Conservation (phyloP, 345 rosid genomes). For the Brassica incana region DNA sequence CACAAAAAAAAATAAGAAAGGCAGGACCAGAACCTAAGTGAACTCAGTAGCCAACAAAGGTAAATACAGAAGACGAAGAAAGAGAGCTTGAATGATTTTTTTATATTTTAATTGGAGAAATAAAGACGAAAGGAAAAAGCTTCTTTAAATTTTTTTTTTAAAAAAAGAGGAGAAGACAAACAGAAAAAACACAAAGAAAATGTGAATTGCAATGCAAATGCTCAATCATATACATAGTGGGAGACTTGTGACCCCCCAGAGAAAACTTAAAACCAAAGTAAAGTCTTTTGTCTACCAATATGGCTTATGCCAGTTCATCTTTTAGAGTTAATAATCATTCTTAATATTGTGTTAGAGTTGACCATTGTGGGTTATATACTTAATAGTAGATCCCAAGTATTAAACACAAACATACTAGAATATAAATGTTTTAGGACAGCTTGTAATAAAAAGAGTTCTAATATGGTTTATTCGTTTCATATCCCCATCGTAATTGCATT, state of each 20-base stretch:
- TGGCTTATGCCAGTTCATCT: background rate
- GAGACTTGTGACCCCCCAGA: slow-evolving; percentile 19
- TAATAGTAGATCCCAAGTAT: slow-evolving; percentile 15
- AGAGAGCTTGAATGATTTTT: background rate
- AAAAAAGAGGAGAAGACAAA: background rate
- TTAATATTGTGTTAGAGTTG: background rate
- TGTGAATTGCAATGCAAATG: slow-evolving; percentile 15
- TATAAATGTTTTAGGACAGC: background rate
- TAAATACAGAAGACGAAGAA: background rate
- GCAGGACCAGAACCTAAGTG: slow-evolving; percentile 23
- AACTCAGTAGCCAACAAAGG: background rate
- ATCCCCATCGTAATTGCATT: slow-evolving; percentile 10
- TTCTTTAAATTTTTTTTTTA: background rate
- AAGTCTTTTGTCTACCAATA: slow-evolving; percentile 6
- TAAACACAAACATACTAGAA: slow-evolving; percentile 8
- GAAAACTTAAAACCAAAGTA: slow-evolving; percentile 12
- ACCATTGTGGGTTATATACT: slow-evolving; percentile 3
- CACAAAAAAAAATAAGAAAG: background rate
- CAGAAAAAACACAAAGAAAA: background rate
- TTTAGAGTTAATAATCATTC: background rate
- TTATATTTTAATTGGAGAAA: background rate
- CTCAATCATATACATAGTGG: slow-evolving; percentile 17
- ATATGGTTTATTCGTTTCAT: background rate
- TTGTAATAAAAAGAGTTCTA: slow-evolving; percentile 7
- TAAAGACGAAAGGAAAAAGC: background rate